A percentile compares a stretch with the other conserved stretches of the same genome.
These are phyloP conservation scores for Pelargonium myrrhifolium DNA, from an alignment of 441 rosid species.

Conservation along the genomic window DNA sequence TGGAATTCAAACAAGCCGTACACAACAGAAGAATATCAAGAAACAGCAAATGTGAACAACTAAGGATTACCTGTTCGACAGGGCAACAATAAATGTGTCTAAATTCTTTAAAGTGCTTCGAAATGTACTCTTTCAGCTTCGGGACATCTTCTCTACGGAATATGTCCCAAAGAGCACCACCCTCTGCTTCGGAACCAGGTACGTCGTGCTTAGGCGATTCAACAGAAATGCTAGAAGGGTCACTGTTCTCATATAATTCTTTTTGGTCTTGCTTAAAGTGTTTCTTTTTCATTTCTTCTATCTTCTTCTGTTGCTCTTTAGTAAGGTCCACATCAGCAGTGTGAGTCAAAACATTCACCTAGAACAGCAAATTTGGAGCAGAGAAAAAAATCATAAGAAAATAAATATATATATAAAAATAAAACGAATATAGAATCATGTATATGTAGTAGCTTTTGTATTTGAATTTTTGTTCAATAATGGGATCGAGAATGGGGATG, in stretches of 20 bases:
- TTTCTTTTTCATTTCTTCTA: slow-evolving; percentile 33
- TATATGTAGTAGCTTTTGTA: too few species aligned
- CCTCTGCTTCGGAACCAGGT: slow-evolving; percentile 24
- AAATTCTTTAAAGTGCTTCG: slow-evolving; percentile 59
- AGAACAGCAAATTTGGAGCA: slow-evolving; percentile 20
- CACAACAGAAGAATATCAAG: too few species aligned
- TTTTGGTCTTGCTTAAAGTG: slow-evolving; percentile 50
- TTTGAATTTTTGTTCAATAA: too few species aligned
- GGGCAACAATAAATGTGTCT: slow-evolving; percentile 13
- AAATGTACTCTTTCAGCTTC: slow-evolving; percentile 54
- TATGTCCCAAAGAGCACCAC: slow-evolving; percentile 87
- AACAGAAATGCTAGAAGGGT: slow-evolving; percentile 16
- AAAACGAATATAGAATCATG: neutral
- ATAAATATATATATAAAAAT: too few species aligned
- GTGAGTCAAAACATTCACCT: slow-evolving; percentile 74
- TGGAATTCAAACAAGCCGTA: too few species aligned
- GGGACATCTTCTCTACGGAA: slow-evolving; percentile 75
- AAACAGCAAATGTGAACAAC: neutral
- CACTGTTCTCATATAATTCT: slow-evolving; percentile 35
- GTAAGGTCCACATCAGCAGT: slow-evolving; percentile 39
- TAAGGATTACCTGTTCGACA: neutral
- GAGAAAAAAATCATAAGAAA: neutral
- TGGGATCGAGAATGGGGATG: too few species aligned
- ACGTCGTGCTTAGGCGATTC: slow-evolving; percentile 15
- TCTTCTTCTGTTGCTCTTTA: neutral